These are phyloP conservation scores for Psidium friedrichsthalianum DNA, from an alignment of 345 rosid species.

Conservation along the genomic window DNA sequence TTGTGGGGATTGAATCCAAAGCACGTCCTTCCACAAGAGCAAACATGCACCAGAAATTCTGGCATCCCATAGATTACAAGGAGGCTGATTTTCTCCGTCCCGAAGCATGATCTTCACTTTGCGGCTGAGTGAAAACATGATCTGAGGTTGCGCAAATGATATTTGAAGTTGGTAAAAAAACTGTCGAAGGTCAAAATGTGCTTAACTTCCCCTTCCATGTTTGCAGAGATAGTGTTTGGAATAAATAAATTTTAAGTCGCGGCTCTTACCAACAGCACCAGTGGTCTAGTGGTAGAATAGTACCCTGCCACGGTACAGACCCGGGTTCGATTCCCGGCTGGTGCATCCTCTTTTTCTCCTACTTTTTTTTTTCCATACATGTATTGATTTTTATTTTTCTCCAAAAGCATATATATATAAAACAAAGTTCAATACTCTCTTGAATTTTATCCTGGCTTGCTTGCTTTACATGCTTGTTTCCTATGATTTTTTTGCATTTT, in stretches of 20 bases:
- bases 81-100: neutral
- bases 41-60: neutral
- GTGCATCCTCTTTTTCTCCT: constrained; percentile 3
- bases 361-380: neutral
- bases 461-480: neutral
- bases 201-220: neutral
- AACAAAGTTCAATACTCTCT: neutral
- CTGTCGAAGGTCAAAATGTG: neutral
- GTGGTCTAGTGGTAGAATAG: constrained; percentile 89
- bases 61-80: neutral
- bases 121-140: neutral
- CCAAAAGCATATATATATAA: neutral
- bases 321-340: constrained; percentile 68
- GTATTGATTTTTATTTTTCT: neutral
- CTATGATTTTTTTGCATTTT: neutral
- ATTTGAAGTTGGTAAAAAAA: neutral
- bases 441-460: neutral
- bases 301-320: constrained; percentile 72
- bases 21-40: neutral
- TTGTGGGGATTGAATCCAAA: neutral
- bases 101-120: neutral
- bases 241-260: fast-evolving
- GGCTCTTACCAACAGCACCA: neutral
- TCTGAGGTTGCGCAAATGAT: neutral
- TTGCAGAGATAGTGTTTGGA: neutral